phyloP scores from a whole-genome alignment of 345 rosid species.

The Eucalyptus regnans region DNA sequence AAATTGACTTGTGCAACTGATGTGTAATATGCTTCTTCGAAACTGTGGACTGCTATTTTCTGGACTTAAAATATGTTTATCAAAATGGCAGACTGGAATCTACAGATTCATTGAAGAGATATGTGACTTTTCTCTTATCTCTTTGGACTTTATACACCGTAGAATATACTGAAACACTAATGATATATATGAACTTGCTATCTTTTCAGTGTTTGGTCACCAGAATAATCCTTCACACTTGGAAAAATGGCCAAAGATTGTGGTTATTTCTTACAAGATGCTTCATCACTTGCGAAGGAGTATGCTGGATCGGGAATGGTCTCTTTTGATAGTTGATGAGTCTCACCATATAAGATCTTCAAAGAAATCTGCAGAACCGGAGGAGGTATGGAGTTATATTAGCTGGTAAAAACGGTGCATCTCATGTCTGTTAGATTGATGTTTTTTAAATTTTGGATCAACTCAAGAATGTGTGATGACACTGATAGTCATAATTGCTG shows the following conservation, averaged over 20 bases:
- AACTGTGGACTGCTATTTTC: neutral
- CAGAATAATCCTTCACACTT: conserved; percentile 62
- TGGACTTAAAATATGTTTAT: neutral
- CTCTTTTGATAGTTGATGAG: conserved; percentile 82
- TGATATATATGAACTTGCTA: neutral
- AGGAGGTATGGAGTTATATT: conserved; percentile 41
- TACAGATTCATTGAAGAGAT: neutral
- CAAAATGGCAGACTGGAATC: neutral
- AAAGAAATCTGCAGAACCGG: conserved; percentile 52
- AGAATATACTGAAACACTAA: neutral
- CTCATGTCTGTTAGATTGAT: neutral
- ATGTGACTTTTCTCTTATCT: neutral
- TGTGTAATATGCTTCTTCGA: neutral
- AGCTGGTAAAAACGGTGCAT: neutral
- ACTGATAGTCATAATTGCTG: neutral
- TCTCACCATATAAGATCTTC: conserved; percentile 88
- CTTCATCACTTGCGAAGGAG: conserved; percentile 60
- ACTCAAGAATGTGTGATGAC: neutral
- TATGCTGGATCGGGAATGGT: conserved; percentile 77
- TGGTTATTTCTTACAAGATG: conserved; percentile 89
- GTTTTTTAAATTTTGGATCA: neutral
- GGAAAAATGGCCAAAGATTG: conserved; percentile 64
- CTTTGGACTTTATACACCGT: neutral
- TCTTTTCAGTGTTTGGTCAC: conserved; percentile 72
- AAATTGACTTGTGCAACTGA: neutral